Conservation (phyloP, 495 filamentous ascomycete genomes). For the Evansstolkia leycettana region DNA sequence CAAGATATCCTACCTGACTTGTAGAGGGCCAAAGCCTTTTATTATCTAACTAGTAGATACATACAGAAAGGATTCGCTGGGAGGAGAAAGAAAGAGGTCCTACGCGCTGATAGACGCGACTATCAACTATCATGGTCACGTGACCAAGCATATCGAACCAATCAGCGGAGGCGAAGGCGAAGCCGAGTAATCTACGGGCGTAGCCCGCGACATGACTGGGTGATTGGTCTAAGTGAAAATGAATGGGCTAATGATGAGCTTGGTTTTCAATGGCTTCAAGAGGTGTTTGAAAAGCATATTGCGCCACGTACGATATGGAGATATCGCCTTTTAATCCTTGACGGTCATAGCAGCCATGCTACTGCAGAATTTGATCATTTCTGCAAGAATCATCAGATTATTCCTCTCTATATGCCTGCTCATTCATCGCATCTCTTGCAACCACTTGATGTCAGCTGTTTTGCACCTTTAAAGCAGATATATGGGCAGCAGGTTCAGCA, state of each 20-base stretch:
- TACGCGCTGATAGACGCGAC: too few relatives aligned
- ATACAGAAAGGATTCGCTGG: too few relatives aligned
- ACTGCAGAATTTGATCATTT: conserved; percentile 7
- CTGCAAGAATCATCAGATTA: conserved; percentile 1
- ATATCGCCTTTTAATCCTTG: conserved; percentile 11
- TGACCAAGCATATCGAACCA: too few relatives aligned
- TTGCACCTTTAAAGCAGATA: too few relatives aligned
- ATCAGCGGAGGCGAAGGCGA: too few relatives aligned
- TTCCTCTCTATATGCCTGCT: conserved; percentile 4
- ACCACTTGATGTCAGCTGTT: neutral
- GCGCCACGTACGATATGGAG: conserved; percentile 5
- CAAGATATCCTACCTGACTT: neutral
- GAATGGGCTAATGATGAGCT: neutral
- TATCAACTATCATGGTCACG: too few relatives aligned
- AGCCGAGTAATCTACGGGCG: too few relatives aligned
- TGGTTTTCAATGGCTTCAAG: conserved; percentile 2
- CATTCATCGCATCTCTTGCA: conserved; percentile 7
- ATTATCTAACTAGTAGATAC: too few relatives aligned
- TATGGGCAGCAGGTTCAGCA: too few relatives aligned
- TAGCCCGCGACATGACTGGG: neutral
- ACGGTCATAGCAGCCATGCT: conserved; percentile 2
- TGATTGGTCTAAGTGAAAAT: conserved; percentile 3
- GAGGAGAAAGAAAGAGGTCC: too few relatives aligned
- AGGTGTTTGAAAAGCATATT: conserved; percentile 10
- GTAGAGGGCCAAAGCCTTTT: too few relatives aligned